Base-by-base conservation (phyloP, 768 basidiomycete species). In the Zangia roseola region DNA sequence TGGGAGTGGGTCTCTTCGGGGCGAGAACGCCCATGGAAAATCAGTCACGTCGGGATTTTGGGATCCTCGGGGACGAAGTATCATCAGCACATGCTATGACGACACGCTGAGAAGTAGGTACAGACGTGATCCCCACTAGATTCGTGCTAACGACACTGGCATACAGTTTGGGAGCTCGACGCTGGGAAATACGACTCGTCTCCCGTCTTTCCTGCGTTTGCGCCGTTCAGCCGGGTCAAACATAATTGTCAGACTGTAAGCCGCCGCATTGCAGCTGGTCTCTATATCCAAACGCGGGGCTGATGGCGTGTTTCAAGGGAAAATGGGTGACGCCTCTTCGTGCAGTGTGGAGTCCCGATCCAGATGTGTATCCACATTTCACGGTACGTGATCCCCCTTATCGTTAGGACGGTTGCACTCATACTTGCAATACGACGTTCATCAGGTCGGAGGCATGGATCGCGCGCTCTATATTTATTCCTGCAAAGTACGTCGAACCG, bases 41-140 rank as follows among this genome's bases (percentile, higher is more conserved):
- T 86, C 87, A 14, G 87, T 82, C 38, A 91, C 84, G 53, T 83
- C 91, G 14, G 91, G 87, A 0, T 91, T 86, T 57, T 93, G 91
- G 91, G 89, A 92, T 65, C 81, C 89, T 3, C 74, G 84, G 48
- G 91, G 91, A 4, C 78, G 86, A 23, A 74, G 80, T 43, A 83
- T 93, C 51, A 83, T 92, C 40, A 91, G 88, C 64, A 93, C 91
- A 5, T 84, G 84, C 62, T 93, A 93, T 55, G 91, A 93, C 55
- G 84, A 93, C 68, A 79, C 76, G 3, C 54, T 93, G 30, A 74
- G 88, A 58, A 57, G 91, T 91, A 59, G 57, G 84, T 75, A 35
- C 40, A 25, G 0, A 5, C 17, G 12, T 6, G 6, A 13, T 40
- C 13, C 43, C 26, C 16, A 7, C 28, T 35, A 3, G 21, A n/a